Evolutionary conservation across 768 basidiomycete species (phyloP).

Genomic region (Scleroderma citrinum): DNA sequence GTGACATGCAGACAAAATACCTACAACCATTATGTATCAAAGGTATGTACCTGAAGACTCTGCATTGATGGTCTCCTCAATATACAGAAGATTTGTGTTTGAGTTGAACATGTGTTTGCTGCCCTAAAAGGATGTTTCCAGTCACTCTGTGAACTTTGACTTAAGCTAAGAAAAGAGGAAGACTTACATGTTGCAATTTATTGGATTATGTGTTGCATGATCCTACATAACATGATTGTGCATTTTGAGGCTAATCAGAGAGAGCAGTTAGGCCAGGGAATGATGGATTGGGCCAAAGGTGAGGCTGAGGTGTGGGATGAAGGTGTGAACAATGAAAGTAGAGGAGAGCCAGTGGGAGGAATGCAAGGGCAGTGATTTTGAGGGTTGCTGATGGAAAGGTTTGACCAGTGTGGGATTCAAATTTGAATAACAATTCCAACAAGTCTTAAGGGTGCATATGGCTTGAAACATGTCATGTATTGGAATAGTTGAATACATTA

Average conservation of each 20-base stretch:
- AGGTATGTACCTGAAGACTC: background rate
- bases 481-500: no score
- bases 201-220: background rate
- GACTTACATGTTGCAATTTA: background rate
- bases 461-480: no score
- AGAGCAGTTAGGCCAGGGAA: background rate
- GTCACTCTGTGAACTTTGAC: background rate
- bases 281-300: background rate
- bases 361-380: background rate
- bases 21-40: background rate
- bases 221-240: background rate
- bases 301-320: no score
- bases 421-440: no score
- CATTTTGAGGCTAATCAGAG: background rate
- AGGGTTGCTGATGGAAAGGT: background rate
- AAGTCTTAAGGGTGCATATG: no score
- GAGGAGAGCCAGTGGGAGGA: background rate
- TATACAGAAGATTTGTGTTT: background rate
- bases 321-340: background rate
- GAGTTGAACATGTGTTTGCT: background rate
- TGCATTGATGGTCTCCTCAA: background rate
- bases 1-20: constrained; percentile 1
- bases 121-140: background rate
- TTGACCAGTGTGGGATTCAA: background rate
- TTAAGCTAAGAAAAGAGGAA: background rate